phyloP scores from a whole-genome alignment of 768 basidiomycete species.

The Mycena belliarum region DNA sequence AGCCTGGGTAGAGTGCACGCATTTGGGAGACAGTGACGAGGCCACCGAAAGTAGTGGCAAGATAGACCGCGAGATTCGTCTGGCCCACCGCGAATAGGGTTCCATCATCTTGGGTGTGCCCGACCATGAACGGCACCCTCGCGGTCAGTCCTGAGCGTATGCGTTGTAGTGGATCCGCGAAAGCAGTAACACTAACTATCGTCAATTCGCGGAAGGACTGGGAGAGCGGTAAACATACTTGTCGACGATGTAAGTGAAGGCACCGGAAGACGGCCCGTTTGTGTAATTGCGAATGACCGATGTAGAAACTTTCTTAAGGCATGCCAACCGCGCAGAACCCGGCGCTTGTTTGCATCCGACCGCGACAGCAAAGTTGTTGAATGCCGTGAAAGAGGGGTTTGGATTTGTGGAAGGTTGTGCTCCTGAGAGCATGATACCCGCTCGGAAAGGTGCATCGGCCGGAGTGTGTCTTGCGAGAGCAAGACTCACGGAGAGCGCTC shows the following conservation, averaged over 20 bases:
- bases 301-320: conserved; percentile 25
- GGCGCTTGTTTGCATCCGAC: conserved; percentile 21
- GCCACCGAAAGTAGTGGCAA: neutral
- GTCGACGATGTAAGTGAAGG: conserved; percentile 12
- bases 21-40: conserved; percentile 13
- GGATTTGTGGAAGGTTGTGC: neutral
- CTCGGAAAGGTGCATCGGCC: conserved; percentile 12
- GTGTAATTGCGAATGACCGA: conserved; percentile 19
- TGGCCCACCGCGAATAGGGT: conserved; percentile 17
- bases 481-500: neutral
- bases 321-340: conserved; percentile 24
- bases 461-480: neutral
- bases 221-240: conserved; percentile 1
- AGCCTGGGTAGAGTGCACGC: conserved; percentile 23
- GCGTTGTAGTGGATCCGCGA: conserved; percentile 20
- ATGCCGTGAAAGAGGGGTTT: conserved; percentile 2
- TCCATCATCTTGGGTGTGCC: conserved; percentile 24
- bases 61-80: conserved; percentile 18
- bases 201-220: neutral
- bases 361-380: conserved; percentile 16
- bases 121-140: conserved; percentile 21
- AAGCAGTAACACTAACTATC: conserved; percentile 6
- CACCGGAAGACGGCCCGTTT: conserved; percentile 12
- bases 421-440: conserved; percentile 16
- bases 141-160: conserved; percentile 20